These are phyloP conservation scores for Protomyces lactucae-debilis DNA, from an alignment of 1,139 yeast species.

Conservation along the genomic window DNA sequence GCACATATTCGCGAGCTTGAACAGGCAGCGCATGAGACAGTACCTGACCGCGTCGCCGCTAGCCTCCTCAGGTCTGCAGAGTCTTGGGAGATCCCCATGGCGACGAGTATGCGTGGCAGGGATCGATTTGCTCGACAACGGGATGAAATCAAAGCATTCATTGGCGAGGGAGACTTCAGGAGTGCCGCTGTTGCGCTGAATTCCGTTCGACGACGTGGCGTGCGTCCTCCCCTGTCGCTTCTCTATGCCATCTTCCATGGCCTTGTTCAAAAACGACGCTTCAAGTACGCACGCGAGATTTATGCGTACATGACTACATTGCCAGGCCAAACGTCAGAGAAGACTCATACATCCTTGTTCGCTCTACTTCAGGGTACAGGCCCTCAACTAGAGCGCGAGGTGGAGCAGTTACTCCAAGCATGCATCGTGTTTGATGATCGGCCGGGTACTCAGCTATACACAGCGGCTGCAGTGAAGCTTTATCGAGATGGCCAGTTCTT, in stretches of 20 bases:
- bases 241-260: background rate
- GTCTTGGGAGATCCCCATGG: background rate
- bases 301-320: background rate
- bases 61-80: background rate
- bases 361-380: background rate
- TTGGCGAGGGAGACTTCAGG: background rate
- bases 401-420: background rate
- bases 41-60: background rate
- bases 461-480: constrained; percentile 18
- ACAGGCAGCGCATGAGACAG: background rate
- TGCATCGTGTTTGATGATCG: background rate
- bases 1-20: background rate
- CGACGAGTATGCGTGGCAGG: background rate
- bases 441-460: constrained; percentile 3
- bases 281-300: constrained; percentile 6
- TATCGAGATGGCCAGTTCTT: constrained; percentile 6
- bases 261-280: background rate
- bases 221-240: background rate
- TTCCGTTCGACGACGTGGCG: background rate
- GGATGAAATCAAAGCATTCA: background rate
- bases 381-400: background rate
- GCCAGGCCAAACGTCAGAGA: background rate
- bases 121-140: background rate
- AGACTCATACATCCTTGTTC: background rate
- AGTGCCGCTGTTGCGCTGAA: background rate